Conservation (phyloP, 2,329 filamentous ascomycete genomes). For the Aspergillus niger region DNA sequence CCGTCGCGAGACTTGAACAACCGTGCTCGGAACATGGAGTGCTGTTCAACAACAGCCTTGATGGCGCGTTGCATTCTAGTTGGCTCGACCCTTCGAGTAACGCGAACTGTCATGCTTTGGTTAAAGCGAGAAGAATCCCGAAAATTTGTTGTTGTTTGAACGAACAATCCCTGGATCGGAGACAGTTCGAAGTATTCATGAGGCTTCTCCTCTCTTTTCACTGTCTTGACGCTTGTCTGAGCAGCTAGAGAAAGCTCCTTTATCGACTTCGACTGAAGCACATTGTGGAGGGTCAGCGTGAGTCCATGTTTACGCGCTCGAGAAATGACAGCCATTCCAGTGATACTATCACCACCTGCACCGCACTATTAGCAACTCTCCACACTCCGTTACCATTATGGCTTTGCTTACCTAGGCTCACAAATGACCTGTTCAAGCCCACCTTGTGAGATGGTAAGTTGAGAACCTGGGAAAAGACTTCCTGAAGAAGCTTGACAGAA, state of each 20-base stretch:
- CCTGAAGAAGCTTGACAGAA: slow-evolving; percentile 27
- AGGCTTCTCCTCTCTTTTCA: slow-evolving; percentile 28
- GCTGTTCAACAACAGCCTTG: slow-evolving; percentile 33
- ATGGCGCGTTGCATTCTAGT: slow-evolving; percentile 31
- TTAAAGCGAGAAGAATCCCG: slow-evolving; percentile 34
- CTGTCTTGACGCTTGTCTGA: slow-evolving; percentile 18
- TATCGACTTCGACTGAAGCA: slow-evolving; percentile 38
- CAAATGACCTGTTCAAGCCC: slow-evolving; percentile 38
- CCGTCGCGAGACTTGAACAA: slow-evolving; percentile 26
- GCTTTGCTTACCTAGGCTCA: slow-evolving; percentile 36
- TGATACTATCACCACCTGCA: slow-evolving; percentile 43
- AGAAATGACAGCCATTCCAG: slow-evolving; percentile 42
- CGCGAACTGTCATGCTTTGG: slow-evolving; percentile 36
- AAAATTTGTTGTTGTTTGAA: slow-evolving; percentile 26
- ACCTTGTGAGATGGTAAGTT: slow-evolving; percentile 39
- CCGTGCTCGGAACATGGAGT: slow-evolving; percentile 39
- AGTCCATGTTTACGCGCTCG: slow-evolving; percentile 40
- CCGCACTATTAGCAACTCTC: slow-evolving; percentile 13
- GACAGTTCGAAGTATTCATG: slow-evolving; percentile 35
- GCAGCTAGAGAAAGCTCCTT: slow-evolving; percentile 32
- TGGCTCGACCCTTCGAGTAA: slow-evolving; percentile 28
- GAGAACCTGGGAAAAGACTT: slow-evolving; percentile 40
- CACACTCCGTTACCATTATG: neutral
- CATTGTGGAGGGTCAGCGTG: slow-evolving; percentile 35
- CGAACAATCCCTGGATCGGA: slow-evolving; percentile 39